phyloP scores from a whole-genome alignment of 1,139 yeast genomes.

The Yamadazyma songkhlaensis region DNA sequence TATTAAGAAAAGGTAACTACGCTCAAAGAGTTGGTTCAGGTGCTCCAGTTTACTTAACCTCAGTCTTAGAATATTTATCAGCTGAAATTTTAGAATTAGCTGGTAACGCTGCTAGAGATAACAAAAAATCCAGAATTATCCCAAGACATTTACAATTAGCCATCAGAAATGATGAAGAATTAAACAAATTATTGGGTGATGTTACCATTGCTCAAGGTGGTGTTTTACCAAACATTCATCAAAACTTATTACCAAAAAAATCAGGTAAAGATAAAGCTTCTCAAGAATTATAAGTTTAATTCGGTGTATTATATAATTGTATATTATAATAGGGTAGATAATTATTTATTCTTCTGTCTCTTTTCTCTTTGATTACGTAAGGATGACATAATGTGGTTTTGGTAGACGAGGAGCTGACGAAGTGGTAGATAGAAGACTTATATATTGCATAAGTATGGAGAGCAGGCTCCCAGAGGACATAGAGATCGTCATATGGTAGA shows the following conservation, averaged over 20 bases:
- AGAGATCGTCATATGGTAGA: too few relatives aligned
- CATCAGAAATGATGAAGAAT: constrained; percentile 54
- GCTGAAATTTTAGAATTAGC: constrained; percentile 57
- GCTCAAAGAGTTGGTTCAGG: constrained; percentile 58
- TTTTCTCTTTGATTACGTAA: not conserved
- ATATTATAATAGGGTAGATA: constrained; percentile 11
- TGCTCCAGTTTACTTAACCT: constrained; percentile 54
- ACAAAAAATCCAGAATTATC: constrained; percentile 56
- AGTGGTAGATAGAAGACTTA: too few relatives aligned
- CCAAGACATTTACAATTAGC: constrained; percentile 54
- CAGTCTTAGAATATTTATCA: constrained; percentile 51
- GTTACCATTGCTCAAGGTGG: constrained; percentile 98
- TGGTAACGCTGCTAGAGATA: constrained; percentile 58
- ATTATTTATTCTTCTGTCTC: constrained; percentile 1
- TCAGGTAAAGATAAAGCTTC: constrained; percentile 77
- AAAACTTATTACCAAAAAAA: constrained; percentile 94
- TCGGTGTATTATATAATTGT: constrained; percentile 25
- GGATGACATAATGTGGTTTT: too few relatives aligned
- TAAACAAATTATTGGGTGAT: constrained; percentile 71
- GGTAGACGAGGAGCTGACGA: too few relatives aligned
- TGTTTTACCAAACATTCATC: constrained; percentile 96
- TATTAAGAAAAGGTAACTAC: constrained; percentile 54
- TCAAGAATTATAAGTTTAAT: constrained; percentile 64
- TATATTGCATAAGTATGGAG: too few relatives aligned
- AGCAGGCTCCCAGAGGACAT: too few relatives aligned